Percentiles rank a stretch among this genome's conserved stretches.
These are phyloP conservation scores for Begonia fuchsioides DNA, from an alignment of 306 rosid species.

Conservation along the genomic window DNA sequence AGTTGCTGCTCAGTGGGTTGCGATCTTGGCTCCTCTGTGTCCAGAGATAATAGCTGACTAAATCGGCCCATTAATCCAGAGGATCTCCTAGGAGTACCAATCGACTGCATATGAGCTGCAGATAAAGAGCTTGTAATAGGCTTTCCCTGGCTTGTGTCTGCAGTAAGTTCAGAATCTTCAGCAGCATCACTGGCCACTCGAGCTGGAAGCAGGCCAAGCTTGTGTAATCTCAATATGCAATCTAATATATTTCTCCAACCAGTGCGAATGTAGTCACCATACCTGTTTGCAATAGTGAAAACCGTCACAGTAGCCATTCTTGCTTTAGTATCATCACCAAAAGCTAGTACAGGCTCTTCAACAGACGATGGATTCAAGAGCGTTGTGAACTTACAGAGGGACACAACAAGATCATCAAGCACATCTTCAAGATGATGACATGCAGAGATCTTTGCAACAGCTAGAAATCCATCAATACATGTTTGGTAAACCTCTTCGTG, in stretches of 20 bases:
- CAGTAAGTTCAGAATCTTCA: conserved; percentile 68
- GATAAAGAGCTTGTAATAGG: conserved; percentile 65
- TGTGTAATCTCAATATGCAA: conserved; percentile 85
- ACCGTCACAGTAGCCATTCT: conserved; percentile 92
- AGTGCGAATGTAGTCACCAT: conserved; percentile 86
- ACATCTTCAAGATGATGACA: conserved; percentile 99
- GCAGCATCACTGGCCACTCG: conserved; percentile 97
- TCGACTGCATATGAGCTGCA: conserved; percentile 59
- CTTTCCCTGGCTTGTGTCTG: conserved; percentile 68
- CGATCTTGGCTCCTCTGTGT: conserved; percentile 91
- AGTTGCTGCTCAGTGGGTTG: conserved; percentile 99
- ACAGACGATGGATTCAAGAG: conserved; percentile 72
- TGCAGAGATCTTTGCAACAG: conserved; percentile 91
- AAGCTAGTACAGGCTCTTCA: conserved; percentile 86
- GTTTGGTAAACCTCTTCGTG: conserved; percentile 91
- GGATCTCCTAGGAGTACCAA: conserved; percentile 88
- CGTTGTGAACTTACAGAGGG: conserved; percentile 93
- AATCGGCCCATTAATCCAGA: conserved; percentile 96
- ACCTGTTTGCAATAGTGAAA: conserved; percentile 87
- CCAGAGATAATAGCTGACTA: conserved; percentile 94
- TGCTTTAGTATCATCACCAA: conserved; percentile 93
- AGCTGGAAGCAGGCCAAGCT: conserved; percentile 96
- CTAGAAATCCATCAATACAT: conserved; percentile 87
- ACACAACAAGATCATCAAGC: conserved; percentile 91
- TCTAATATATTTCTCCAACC: conserved; percentile 99